Evolutionary conservation across 2,329 filamentous ascomycete genomes (phyloP).

Genomic region (Colletotrichum zoysiae): DNA sequence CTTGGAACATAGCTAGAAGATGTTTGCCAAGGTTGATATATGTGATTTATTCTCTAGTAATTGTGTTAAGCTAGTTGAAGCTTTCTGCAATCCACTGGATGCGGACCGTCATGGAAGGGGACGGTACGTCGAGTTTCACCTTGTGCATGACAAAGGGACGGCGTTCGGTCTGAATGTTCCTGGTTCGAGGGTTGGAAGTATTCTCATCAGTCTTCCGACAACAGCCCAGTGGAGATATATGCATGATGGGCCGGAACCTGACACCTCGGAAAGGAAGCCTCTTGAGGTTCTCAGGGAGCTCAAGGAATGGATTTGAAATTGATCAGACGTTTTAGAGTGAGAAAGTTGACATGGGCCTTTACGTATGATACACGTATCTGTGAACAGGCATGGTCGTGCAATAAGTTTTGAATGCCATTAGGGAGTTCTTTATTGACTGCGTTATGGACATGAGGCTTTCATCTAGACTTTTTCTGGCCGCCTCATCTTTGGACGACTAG

Average conservation of each 20-base stretch:
- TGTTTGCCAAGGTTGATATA: not conserved
- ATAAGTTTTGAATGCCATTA: too few species aligned
- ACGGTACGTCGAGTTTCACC: slow-evolving; percentile 97
- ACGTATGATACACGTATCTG: not conserved
- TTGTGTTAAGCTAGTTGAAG: not conserved
- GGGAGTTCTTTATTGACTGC: too few species aligned
- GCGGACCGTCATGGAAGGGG: slow-evolving; percentile 69
- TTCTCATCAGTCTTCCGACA: slow-evolving; percentile 94
- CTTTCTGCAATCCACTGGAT: not conserved
- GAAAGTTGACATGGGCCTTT: not conserved
- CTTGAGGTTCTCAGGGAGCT: slow-evolving; percentile 77
- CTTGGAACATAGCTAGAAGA: not conserved
- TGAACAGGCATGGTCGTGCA: not conserved
- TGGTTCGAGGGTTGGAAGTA: slow-evolving; percentile 91
- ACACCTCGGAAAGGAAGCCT: slow-evolving; percentile 72
- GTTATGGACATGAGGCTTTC: not conserved
- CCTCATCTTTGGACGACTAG: too few species aligned
- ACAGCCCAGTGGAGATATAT: slow-evolving; percentile 97
- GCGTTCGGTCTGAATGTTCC: slow-evolving; percentile 94
- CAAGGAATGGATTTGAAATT: slow-evolving; percentile 70
- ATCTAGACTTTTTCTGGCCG: too few species aligned
- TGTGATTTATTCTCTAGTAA: too few species aligned
- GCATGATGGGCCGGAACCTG: slow-evolving; percentile 81
- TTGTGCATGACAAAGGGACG: slow-evolving; percentile 95
- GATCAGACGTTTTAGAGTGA: not conserved